Evolutionary conservation across 768 basidiomycete species (phyloP), one percentile per base, ranked within the genome.

Genomic region (Xerocomellus intermedius): DNA sequence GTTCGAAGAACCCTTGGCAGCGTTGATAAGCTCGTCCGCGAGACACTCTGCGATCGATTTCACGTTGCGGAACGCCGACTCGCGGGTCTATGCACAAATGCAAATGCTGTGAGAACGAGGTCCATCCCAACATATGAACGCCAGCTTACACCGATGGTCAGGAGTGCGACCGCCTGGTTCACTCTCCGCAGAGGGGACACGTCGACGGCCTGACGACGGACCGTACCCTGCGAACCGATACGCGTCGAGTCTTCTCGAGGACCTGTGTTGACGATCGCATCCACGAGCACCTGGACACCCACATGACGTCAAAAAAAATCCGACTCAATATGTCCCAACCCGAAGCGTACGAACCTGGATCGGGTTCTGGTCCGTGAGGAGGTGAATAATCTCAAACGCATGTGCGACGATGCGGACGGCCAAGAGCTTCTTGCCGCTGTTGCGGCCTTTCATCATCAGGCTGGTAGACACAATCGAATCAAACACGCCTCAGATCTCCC

Each of bases 11-110:
- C 97, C 97, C 82, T 99, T 98, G 62, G 96, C 97, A 50, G 97
- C 97, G 75, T 99, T 99, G 84, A 98, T 98, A 69, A 98, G 89
- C 76, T 99, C 97, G 73, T 98, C 97, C 57, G 97, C 96, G 50
- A 98, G 84, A 78, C 96, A 98, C 79, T 98, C 96, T 57, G 97
- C 94, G 66, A 99, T 89, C 57, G 94, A 97, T 78, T 99, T 99
- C 68, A 98, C 92, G 79, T 99, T 99, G 77, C 97, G 93, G 94
- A 99, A 99, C 50, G 97, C 94, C 43, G 96, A 98, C 78, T 99
- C 97, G 71, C 97, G 97, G 60, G 96, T 97, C 94, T 97, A 64
- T 26, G 10, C 8, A 19, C 12, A 16, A 19, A 44, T 21, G 1
- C 56, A 21, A 43, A 44, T 35, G 32, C 13, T 30, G 48, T 60